Evolutionary conservation across 2,329 filamentous ascomycete genomes (phyloP).

Genomic region (Botryotinia convoluta): DNA sequence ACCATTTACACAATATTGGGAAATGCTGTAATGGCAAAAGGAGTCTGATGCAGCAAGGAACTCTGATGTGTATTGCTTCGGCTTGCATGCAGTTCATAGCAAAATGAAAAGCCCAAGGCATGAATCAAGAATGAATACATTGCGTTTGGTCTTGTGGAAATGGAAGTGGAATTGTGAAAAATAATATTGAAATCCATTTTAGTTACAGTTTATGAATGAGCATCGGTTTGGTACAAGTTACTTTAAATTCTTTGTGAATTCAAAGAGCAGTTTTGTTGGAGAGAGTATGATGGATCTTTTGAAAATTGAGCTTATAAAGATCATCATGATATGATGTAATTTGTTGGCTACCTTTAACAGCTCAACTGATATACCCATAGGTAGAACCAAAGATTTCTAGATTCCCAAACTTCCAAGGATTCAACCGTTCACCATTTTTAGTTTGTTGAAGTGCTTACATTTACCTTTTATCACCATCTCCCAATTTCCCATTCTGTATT

Average conservation of each 20-base stretch:
- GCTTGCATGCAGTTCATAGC: constrained; percentile 38
- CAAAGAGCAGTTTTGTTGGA: not conserved
- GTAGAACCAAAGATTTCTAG: constrained; percentile 6
- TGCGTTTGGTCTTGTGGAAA: constrained; percentile 19
- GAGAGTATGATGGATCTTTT: not conserved
- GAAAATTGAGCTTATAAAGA: not conserved
- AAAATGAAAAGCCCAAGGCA: constrained; percentile 37
- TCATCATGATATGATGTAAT: constrained; percentile 15
- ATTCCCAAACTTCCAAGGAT: not conserved
- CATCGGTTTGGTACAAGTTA: constrained; percentile 15
- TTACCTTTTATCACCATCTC: not conserved
- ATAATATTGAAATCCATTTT: constrained; percentile 12
- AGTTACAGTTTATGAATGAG: constrained; percentile 15
- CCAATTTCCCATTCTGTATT: not conserved
- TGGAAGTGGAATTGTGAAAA: constrained; percentile 17
- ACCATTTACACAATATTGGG: constrained; percentile 33
- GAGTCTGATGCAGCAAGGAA: constrained; percentile 34
- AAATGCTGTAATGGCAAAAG: constrained; percentile 34
- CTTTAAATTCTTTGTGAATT: constrained; percentile 17
- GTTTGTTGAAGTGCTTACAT: not conserved
- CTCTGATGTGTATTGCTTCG: constrained; percentile 38
- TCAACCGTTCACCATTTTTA: too few relatives aligned
- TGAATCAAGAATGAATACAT: constrained; percentile 28
- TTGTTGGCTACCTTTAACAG: constrained; percentile 1
- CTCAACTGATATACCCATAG: constrained; percentile 12